Evolutionary conservation across 306 rosid species (phyloP).

Genomic region (Purshia tridentata): DNA sequence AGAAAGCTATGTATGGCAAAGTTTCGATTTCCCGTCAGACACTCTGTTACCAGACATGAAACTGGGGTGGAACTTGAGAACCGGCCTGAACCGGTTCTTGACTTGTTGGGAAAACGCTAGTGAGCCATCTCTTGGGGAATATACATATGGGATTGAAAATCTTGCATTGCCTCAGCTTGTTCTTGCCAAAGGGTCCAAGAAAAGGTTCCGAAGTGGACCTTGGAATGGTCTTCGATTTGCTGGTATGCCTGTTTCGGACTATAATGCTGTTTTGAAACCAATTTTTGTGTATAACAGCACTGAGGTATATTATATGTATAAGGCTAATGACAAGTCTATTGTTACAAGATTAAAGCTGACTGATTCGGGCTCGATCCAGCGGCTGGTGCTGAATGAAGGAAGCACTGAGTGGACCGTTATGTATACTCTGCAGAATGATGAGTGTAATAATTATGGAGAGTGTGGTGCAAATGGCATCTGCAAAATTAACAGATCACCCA

Average conservation of each 20-base stretch:
- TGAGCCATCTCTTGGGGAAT: neutral
- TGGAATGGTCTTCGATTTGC: constrained; percentile 19
- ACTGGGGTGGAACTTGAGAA: constrained; percentile 5
- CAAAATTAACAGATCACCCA: neutral
- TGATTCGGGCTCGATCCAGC: neutral
- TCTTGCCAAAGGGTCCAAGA: neutral
- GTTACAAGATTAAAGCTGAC: neutral
- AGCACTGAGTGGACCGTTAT: constrained; percentile 1
- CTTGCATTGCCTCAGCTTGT: neutral
- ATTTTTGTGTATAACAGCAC: neutral
- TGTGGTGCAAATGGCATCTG: constrained; percentile 48
- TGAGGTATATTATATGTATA: neutral
- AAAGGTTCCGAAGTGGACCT: neutral
- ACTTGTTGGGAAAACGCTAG: constrained; percentile 9
- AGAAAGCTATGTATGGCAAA: constrained; percentile 35
- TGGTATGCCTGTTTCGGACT: neutral
- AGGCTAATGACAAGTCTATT: neutral
- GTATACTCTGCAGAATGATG: constrained; percentile 28
- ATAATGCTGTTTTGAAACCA: neutral
- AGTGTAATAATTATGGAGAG: constrained; percentile 26
- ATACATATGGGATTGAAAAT: neutral
- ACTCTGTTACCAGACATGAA: constrained; percentile 31
- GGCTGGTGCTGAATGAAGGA: neutral
- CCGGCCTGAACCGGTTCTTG: neutral
- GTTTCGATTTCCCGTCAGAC: constrained; percentile 39